Conservation (phyloP, 2,329 filamentous ascomycete genomes). For the Alternaria rosae region DNA sequence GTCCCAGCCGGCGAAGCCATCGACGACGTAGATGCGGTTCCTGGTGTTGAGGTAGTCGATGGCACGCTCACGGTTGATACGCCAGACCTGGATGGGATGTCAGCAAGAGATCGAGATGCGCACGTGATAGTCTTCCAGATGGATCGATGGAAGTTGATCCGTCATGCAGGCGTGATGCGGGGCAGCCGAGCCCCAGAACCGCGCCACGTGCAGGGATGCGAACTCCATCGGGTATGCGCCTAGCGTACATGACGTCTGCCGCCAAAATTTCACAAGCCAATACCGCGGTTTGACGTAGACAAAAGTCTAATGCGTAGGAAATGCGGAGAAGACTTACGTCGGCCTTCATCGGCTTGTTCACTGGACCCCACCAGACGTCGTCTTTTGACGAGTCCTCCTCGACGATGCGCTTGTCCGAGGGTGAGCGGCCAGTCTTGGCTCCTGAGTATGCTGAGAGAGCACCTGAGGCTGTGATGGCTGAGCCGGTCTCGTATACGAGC, state of each 20-base stretch:
- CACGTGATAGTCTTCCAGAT: slow-evolving; percentile 28
- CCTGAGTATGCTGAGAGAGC: slow-evolving; percentile 97
- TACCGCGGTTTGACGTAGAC: slow-evolving; percentile 16
- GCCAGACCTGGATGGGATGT: slow-evolving; percentile 78
- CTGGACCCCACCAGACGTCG: slow-evolving; percentile 98
- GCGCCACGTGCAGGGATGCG: slow-evolving; percentile 40
- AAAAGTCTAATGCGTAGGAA: slow-evolving; percentile 17
- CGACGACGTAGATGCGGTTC: slow-evolving; percentile 97
- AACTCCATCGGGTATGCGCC: slow-evolving; percentile 41
- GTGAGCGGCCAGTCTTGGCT: slow-evolving; percentile 96
- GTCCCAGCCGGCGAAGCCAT: slow-evolving; percentile 98
- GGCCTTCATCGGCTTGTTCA: slow-evolving; percentile 98
- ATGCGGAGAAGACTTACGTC: slow-evolving; percentile 71
- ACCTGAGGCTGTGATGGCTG: slow-evolving; percentile 94
- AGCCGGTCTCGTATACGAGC: slow-evolving; percentile 95
- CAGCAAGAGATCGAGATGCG: slow-evolving; percentile 25
- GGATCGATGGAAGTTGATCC: slow-evolving; percentile 9
- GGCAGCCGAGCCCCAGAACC: slow-evolving; percentile 40
- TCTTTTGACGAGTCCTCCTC: slow-evolving; percentile 88
- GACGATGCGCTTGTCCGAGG: slow-evolving; percentile 96
- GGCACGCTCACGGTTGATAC: slow-evolving; percentile 98
- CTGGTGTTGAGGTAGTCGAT: slow-evolving; percentile 99
- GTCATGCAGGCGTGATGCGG: slow-evolving; percentile 43
- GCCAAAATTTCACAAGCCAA: slow-evolving; percentile 38
- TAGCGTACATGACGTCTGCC: slow-evolving; percentile 47